phyloP scores from a whole-genome alignment of 768 basidiomycete species.

The Exsudoporus frostii region DNA sequence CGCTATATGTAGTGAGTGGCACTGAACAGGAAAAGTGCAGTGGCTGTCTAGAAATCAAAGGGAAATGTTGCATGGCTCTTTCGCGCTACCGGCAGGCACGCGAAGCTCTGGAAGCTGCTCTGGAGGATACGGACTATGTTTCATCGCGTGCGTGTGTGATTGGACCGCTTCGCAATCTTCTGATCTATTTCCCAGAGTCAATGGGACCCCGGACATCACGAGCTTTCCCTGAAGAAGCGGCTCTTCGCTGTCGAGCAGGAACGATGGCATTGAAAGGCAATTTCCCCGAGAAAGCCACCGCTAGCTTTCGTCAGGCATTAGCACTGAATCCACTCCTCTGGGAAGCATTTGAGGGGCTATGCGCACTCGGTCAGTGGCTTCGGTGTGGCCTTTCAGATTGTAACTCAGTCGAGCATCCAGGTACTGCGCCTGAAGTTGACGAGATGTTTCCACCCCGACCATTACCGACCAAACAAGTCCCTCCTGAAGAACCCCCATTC shows the following conservation, averaged over 20 bases:
- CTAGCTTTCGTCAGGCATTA: conserved; percentile 71
- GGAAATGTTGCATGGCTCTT: conserved; percentile 67
- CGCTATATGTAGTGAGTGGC: conserved; percentile 64
- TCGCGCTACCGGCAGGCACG: conserved; percentile 77
- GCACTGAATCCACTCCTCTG: conserved; percentile 75
- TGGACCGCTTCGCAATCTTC: conserved; percentile 5
- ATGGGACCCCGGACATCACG: conserved; percentile 51
- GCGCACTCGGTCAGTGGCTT: conserved; percentile 58
- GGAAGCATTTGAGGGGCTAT: conserved; percentile 92
- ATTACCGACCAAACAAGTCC: conserved; percentile 49
- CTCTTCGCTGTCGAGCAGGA: conserved; percentile 74
- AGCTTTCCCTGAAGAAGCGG: conserved; percentile 68
- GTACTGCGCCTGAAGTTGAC: conserved; percentile 68
- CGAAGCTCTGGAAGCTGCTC: conserved; percentile 62
- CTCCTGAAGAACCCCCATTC: conserved; percentile 49
- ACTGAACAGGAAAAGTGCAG: conserved; percentile 60
- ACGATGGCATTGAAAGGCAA: conserved; percentile 76
- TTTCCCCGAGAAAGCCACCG: conserved; percentile 66
- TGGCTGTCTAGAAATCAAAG: conserved; percentile 77
- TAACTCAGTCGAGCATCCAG: conserved; percentile 37
- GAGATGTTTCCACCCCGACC: conserved; percentile 67
- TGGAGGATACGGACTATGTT: conserved; percentile 50
- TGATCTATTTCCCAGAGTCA: conserved; percentile 43
- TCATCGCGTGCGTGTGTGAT: conserved; percentile 51
- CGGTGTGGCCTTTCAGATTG: conserved; percentile 1